phyloP scores from a whole-genome alignment of 176 grass and related monocot species.

The Bromus sterilis region DNA sequence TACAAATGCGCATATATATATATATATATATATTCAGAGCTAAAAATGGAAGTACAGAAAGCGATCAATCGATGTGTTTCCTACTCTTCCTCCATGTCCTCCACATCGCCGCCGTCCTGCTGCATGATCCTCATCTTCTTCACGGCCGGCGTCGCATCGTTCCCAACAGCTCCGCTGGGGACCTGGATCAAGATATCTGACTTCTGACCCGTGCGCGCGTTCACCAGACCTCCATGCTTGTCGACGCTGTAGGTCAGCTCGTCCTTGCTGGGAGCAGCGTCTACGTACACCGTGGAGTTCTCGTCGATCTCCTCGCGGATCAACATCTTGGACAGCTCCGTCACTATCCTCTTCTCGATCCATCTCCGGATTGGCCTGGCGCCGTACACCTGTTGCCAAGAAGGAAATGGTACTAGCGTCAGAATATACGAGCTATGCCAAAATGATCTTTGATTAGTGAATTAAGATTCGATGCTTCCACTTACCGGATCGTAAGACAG shows the following conservation, averaged over 20 bases:
- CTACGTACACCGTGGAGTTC: constrained; percentile 72
- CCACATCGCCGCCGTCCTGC: constrained; percentile 23
- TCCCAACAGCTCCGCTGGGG: constrained; percentile 1
- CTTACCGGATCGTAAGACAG: constrained; percentile 81
- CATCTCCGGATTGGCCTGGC: constrained; percentile 69
- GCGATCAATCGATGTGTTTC: background rate
- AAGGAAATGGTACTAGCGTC: background rate
- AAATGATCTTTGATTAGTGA: background rate
- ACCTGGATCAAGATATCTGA: constrained; percentile 66
- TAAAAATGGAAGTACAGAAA: background rate
- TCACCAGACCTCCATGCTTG: constrained; percentile 63
- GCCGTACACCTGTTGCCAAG: constrained; percentile 33
- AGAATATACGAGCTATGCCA: background rate
- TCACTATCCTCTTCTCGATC: constrained; percentile 78
- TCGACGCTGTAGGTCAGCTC: constrained; percentile 58
- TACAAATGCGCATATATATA: too few species aligned
- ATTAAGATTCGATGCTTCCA: background rate
- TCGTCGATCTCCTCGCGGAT: constrained; percentile 81
- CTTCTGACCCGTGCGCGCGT: constrained; percentile 46
- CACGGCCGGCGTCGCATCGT: constrained; percentile 36
- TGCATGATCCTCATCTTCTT: constrained; percentile 63
- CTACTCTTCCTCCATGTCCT: constrained; percentile 51
- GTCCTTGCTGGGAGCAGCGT: constrained; percentile 27
- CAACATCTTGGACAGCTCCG: constrained; percentile 78
- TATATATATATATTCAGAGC: too few species aligned